Conservation (phyloP, 192 early-diverging fungal genomes). For the Phlyctochytrium arcticum region DNA sequence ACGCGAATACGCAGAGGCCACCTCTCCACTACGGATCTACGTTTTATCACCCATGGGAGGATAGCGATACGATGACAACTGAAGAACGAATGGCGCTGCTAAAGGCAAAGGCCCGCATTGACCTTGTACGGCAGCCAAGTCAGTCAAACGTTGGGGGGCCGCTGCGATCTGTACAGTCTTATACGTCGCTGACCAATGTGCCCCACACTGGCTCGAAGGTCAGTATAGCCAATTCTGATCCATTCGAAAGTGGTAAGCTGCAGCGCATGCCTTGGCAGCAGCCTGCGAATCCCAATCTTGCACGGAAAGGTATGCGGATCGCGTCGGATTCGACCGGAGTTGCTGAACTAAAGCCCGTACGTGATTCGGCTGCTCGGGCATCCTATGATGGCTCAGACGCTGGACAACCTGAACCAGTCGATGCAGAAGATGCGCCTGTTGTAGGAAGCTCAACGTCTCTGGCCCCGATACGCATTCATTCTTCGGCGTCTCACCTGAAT, state of each 20-base stretch:
- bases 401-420: background rate
- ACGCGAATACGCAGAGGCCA: background rate
- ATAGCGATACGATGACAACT: constrained; percentile 13
- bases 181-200: background rate
- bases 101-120: constrained; percentile 5
- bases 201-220: background rate
- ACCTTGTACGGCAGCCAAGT: constrained; percentile 1
- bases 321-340: background rate
- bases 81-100: constrained; percentile 20
- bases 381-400: background rate
- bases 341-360: background rate
- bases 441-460: constrained; percentile 2
- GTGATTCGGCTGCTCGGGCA: background rate
- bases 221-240: too few relatives aligned
- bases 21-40: background rate
- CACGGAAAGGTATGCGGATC: background rate
- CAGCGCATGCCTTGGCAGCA: background rate
- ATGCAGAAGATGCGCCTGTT: background rate
- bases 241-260: too few relatives aligned
- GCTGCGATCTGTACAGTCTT: background rate
- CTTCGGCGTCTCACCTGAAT: background rate
- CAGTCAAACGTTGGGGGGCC: background rate
- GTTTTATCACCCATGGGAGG: constrained; percentile 11
- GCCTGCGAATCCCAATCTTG: background rate
- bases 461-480: constrained; percentile 18